These are phyloP conservation scores for Dioscorea dumetorum DNA, from an alignment of 106 monocot genomes.

Conservation along the genomic window DNA sequence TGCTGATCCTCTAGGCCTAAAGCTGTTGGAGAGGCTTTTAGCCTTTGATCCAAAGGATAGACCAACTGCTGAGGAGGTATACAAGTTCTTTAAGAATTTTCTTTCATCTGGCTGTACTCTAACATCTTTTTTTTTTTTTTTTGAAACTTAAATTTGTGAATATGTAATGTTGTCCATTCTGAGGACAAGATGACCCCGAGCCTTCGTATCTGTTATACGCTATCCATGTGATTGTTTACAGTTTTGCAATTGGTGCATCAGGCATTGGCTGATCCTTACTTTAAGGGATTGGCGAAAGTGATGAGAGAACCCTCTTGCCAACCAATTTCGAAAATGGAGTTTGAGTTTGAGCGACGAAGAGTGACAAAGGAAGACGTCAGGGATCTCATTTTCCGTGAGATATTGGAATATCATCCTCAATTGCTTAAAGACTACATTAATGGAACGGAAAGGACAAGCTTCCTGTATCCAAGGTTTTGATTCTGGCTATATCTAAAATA, in stretches of 20 bases:
- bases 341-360: conserved; percentile 86
- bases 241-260: conserved; percentile 11
- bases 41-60: conserved; percentile 91
- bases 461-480: conserved; percentile 76
- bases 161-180: too few species aligned
- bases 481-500: background rate
- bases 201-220: too few species aligned
- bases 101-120: background rate
- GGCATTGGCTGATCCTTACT: conserved; percentile 90
- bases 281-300: conserved; percentile 71
- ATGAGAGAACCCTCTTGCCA: conserved; percentile 88
- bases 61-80: conserved; percentile 84
- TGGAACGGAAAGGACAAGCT: conserved; percentile 63
- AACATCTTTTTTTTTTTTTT: background rate
- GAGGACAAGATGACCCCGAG: too few species aligned
- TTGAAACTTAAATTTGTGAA: too few species aligned
- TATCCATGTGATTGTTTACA: too few species aligned
- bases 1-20: conserved; percentile 74
- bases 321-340: conserved; percentile 84
- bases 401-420: conserved; percentile 93
- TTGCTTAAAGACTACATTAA: conserved; percentile 72
- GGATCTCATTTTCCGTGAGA: conserved; percentile 87
- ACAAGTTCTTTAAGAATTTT: background rate
- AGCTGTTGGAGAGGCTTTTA: conserved; percentile 73
- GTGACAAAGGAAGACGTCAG: conserved; percentile 80